phyloP scores from a whole-genome alignment of 305 asterid genomes.

The Stenogyne calaminthoides region DNA sequence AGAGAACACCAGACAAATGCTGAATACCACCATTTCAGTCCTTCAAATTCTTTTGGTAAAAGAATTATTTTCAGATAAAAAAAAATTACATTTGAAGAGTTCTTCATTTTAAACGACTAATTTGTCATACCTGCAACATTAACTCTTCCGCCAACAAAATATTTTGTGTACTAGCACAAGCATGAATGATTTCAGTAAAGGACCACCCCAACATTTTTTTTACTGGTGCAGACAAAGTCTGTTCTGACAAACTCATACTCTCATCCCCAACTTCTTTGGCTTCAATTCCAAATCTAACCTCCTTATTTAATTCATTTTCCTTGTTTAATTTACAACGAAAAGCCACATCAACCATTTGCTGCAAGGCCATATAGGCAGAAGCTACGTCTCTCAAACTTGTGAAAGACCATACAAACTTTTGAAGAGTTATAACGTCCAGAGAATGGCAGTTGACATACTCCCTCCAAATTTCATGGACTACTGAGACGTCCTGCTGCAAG shows the following conservation, averaged over 20 bases:
- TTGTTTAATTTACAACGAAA: slow-evolving; percentile 37
- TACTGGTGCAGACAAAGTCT: slow-evolving; percentile 43
- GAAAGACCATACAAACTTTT: slow-evolving; percentile 75
- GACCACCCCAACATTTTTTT: slow-evolving; percentile 65
- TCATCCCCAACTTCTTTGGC: slow-evolving; percentile 27
- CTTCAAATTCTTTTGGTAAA: background rate
- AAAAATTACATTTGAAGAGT: slow-evolving; percentile 7
- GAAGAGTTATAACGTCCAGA: slow-evolving; percentile 58
- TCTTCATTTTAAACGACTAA: slow-evolving; percentile 25
- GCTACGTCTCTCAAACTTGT: slow-evolving; percentile 71
- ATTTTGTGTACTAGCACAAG: slow-evolving; percentile 61
- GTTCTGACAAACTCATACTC: slow-evolving; percentile 34
- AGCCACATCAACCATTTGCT: slow-evolving; percentile 63
- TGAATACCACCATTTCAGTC: background rate
- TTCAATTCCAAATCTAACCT: slow-evolving; percentile 33
- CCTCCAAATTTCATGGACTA: slow-evolving; percentile 77
- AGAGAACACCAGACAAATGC: background rate
- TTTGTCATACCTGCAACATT: slow-evolving; percentile 67
- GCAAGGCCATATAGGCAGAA: slow-evolving; percentile 72
- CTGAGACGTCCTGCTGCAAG: slow-evolving; percentile 60
- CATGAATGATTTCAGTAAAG: slow-evolving; percentile 62
- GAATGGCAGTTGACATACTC: slow-evolving; percentile 57
- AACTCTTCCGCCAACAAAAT: slow-evolving; percentile 62
- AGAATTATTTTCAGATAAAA: background rate
- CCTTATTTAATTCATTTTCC: slow-evolving; percentile 31